Evolutionary conservation across 805 yeast genomes (phyloP).

Genomic region (Kluyveromyces siamensis): DNA sequence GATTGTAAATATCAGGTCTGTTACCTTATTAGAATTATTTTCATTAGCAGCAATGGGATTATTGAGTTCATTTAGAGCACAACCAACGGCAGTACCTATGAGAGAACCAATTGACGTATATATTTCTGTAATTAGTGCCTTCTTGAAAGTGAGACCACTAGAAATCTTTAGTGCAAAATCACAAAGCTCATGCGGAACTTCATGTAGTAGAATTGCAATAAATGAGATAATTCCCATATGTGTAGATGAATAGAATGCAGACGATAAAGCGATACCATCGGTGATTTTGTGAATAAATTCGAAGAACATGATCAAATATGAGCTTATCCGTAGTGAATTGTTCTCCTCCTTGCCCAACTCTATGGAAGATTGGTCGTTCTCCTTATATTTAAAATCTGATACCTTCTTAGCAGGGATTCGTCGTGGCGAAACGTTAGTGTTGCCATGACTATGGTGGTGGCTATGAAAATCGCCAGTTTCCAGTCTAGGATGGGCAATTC

Average conservation of each 20-base stretch:
- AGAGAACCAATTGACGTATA: conserved; percentile 58
- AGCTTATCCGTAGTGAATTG: conserved; percentile 34
- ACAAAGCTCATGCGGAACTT: conserved; percentile 75
- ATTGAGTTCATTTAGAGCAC: conserved; percentile 38
- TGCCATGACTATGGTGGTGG: conserved; percentile 9
- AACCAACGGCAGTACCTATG: conserved; percentile 58
- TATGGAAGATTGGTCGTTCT: neutral
- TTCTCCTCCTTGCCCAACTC: conserved; percentile 5
- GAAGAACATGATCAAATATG: conserved; percentile 57
- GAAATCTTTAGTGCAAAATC: conserved; percentile 62
- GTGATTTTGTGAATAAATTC: conserved; percentile 70
- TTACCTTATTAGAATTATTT: neutral
- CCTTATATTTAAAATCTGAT: neutral
- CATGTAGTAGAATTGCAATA: conserved; percentile 65
- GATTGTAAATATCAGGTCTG: conserved; percentile 52
- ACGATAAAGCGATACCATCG: conserved; percentile 67
- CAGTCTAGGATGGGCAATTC: conserved; percentile 26
- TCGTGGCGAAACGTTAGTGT: neutral
- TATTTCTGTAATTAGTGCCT: conserved; percentile 60
- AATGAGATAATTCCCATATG: conserved; percentile 60
- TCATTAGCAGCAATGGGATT: neutral
- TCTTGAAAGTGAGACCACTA: conserved; percentile 57
- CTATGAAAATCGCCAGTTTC: conserved; percentile 14
- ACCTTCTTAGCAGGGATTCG: neutral
- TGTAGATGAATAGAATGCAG: conserved; percentile 55